Conservation (phyloP, 2,329 filamentous ascomycete genomes). For the Aspergillus uvarum region DNA sequence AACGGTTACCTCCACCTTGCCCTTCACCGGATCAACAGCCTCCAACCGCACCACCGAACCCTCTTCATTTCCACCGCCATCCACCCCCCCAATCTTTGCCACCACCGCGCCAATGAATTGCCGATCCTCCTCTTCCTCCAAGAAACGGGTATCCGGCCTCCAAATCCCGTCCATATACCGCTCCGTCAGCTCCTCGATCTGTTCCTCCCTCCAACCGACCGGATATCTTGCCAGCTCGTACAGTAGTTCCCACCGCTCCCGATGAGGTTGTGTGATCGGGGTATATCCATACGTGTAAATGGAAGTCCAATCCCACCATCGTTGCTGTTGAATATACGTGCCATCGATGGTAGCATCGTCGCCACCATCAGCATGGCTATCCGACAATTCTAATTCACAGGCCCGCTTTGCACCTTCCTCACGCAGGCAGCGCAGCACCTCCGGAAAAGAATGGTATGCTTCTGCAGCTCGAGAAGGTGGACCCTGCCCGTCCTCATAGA, state of each 20-base stretch:
- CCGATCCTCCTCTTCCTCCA: neutral
- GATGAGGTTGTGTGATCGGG: constrained; percentile 19
- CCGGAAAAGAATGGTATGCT: constrained; percentile 16
- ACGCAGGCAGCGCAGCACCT: constrained; percentile 19
- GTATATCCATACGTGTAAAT: constrained; percentile 21
- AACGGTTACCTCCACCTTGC: neutral
- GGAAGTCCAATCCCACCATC: constrained; percentile 19
- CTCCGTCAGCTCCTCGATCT: neutral
- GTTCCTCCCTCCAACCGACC: neutral
- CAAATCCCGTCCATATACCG: neutral
- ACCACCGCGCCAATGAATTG: neutral
- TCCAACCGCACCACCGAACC: neutral
- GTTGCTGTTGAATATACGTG: neutral
- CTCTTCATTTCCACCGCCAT: neutral
- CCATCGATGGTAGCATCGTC: neutral
- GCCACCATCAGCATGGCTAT: constrained; percentile 13
- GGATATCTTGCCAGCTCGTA: constrained; percentile 15
- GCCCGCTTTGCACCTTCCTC: constrained; percentile 20
- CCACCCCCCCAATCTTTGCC: neutral
- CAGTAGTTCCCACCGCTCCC: constrained; percentile 18
- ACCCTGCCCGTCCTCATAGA: constrained; percentile 20
- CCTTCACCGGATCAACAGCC: neutral
- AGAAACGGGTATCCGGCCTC: neutral
- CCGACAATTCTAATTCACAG: constrained; percentile 20
- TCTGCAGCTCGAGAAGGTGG: constrained; percentile 21